A percentile compares a stretch with the other conserved stretches of the same genome.
phyloP scores from a whole-genome alignment of 805 yeast genomes.

The Myxozyma monticola region DNA sequence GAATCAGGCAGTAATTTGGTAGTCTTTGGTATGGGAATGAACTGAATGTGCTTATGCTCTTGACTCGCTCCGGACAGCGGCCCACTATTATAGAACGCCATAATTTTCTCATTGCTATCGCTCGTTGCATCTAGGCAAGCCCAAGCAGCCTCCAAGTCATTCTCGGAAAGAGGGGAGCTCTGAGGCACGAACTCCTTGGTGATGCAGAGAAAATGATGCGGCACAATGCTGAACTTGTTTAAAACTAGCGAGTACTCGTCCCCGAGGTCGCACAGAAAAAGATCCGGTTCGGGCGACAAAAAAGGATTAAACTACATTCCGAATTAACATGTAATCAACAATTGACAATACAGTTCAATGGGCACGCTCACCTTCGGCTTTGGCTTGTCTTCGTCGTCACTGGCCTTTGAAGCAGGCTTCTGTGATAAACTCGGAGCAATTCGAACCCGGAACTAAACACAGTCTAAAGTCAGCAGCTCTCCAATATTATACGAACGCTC shows the following conservation, averaged over 20 bases:
- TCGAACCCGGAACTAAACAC: slow-evolving; percentile 37
- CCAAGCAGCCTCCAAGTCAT: slow-evolving; percentile 65
- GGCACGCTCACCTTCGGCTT: slow-evolving; percentile 10
- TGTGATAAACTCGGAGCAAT: slow-evolving; percentile 41
- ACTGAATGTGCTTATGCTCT: slow-evolving; percentile 89
- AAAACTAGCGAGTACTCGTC: slow-evolving; percentile 61
- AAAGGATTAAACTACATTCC: slow-evolving; percentile 59
- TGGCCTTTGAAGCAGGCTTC: slow-evolving; percentile 37
- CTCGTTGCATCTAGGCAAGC: slow-evolving; percentile 48
- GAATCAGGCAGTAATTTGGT: slow-evolving; percentile 60
- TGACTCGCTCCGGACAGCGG: slow-evolving; percentile 90
- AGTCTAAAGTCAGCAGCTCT: slow-evolving; percentile 5
- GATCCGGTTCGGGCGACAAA: slow-evolving; percentile 71
- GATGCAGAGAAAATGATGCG: slow-evolving; percentile 74
- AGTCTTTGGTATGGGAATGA: slow-evolving; percentile 64
- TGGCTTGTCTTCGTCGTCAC: slow-evolving; percentile 11
- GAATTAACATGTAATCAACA: neutral
- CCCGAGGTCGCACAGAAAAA: slow-evolving; percentile 56
- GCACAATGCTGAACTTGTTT: slow-evolving; percentile 83
- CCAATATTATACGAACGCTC: slow-evolving; percentile 24
- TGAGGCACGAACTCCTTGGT: slow-evolving; percentile 76
- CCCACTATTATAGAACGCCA: slow-evolving; percentile 90
- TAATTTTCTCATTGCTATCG: slow-evolving; percentile 53
- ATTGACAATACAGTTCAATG: too few species aligned
- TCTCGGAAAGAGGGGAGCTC: slow-evolving; percentile 64